These are phyloP conservation scores for Suillus placidus DNA, from an alignment of 768 basidiomycete species.

Conservation along the genomic window DNA sequence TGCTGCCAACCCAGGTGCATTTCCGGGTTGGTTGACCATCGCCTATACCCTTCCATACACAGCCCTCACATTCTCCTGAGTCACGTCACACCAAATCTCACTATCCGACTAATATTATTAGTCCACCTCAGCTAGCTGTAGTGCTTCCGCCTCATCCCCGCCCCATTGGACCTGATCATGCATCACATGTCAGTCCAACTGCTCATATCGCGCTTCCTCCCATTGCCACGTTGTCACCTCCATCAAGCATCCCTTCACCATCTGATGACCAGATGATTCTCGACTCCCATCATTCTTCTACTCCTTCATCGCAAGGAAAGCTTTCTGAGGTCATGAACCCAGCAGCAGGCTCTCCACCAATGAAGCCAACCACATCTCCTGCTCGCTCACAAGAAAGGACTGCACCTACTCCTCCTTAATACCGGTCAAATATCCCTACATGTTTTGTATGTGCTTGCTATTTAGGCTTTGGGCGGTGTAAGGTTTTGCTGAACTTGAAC, in stretches of 20 bases:
- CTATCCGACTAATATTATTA: slow-evolving; percentile 41
- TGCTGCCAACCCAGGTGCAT: too few relatives aligned
- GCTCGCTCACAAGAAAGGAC: slow-evolving; percentile 41
- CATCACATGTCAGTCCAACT: slow-evolving; percentile 40
- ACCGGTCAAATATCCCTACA: background rate
- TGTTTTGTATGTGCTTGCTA: slow-evolving; percentile 16
- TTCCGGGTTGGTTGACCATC: slow-evolving; percentile 45
- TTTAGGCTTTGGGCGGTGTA: too few relatives aligned
- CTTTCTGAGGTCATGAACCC: slow-evolving; percentile 53
- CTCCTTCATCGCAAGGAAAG: slow-evolving; percentile 57
- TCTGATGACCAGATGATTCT: slow-evolving; percentile 39
- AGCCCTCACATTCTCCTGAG: slow-evolving; percentile 74
- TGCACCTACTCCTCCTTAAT: slow-evolving; percentile 31
- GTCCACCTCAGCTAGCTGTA: slow-evolving; percentile 56
- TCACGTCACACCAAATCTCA: slow-evolving; percentile 43
- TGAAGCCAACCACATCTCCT: slow-evolving; percentile 59
- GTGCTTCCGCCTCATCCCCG: slow-evolving; percentile 76
- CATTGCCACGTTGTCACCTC: slow-evolving; percentile 67
- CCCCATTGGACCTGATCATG: slow-evolving; percentile 60
- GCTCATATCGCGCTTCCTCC: slow-evolving; percentile 62
- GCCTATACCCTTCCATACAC: slow-evolving; percentile 73
- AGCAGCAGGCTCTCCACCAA: slow-evolving; percentile 51
- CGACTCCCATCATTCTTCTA: slow-evolving; percentile 45
- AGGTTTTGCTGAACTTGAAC: too few relatives aligned
- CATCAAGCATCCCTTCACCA: slow-evolving; percentile 59